Evolutionary conservation across 1,284 basidiomycete genomes (phyloP).

Genomic region (Ceratobasidium papillatum): DNA sequence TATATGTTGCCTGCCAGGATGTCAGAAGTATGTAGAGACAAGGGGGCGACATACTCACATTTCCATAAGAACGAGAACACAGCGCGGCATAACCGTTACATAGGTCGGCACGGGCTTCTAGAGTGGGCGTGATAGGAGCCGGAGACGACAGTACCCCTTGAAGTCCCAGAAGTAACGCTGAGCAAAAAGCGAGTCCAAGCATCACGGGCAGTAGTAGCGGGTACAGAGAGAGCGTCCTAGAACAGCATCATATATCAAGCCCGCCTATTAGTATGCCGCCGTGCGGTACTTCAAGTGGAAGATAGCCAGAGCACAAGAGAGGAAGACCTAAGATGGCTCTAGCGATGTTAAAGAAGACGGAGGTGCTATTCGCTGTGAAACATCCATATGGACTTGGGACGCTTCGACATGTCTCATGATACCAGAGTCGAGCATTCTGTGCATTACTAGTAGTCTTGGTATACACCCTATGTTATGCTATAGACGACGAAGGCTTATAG

Average conservation of each 20-base stretch:
- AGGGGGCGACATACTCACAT: neutral
- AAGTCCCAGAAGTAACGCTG: neutral
- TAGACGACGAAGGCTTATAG: neutral
- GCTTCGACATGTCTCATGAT: neutral
- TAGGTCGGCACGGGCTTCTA: constrained; percentile 20
- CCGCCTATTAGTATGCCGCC: neutral
- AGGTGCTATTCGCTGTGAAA: neutral
- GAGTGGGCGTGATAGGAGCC: neutral
- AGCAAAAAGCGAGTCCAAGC: neutral
- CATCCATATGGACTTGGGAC: neutral
- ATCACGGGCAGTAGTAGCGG: neutral
- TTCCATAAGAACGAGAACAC: constrained; percentile 29
- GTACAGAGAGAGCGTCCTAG: neutral
- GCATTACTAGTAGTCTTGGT: neutral
- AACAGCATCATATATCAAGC: neutral
- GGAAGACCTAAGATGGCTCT: neutral
- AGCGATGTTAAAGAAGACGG: neutral
- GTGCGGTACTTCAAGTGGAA: neutral
- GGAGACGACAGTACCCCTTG: neutral
- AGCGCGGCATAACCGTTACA: constrained; percentile 35
- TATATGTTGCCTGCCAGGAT: constrained; percentile 13
- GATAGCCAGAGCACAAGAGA: neutral
- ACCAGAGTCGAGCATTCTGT: neutral
- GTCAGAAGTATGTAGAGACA: neutral
- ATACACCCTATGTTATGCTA: neutral